Percentiles rank a stretch among this genome's conserved stretches.
Conservation (phyloP, 2,329 filamentous ascomycete genomes). For the Sphaceloma murrayae region DNA sequence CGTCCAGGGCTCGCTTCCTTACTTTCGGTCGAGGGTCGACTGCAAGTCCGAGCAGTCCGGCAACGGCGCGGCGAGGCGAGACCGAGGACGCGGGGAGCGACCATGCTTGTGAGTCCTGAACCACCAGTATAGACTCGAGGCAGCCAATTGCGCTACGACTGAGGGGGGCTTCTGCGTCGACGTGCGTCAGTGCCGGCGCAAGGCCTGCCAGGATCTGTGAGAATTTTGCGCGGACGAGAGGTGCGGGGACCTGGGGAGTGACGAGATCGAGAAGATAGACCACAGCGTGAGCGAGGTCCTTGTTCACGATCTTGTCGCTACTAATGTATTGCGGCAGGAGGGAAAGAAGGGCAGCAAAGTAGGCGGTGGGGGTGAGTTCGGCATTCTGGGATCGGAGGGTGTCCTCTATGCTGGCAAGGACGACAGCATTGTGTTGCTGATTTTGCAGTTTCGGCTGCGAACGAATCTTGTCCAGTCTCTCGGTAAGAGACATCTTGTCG, state of each 20-base stretch:
- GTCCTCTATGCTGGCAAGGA: conserved; percentile 85
- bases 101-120: conserved; percentile 83
- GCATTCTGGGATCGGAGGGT: conserved; percentile 83
- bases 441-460: conserved; percentile 85
- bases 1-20: conserved; percentile 84
- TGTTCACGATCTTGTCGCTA: conserved; percentile 55
- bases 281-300: conserved; percentile 73
- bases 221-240: conserved; percentile 89
- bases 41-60: conserved; percentile 73
- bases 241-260: conserved; percentile 71
- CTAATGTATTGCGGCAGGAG: conserved; percentile 70
- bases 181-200: conserved; percentile 69
- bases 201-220: conserved; percentile 81
- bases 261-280: conserved; percentile 94
- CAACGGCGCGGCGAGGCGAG: conserved; percentile 76
- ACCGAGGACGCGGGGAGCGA: conserved; percentile 73
- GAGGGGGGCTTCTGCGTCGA: conserved; percentile 77
- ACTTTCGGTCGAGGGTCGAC: conserved; percentile 88
- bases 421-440: conserved; percentile 82
- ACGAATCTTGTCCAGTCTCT: conserved; percentile 95
- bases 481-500: conserved; percentile 54
- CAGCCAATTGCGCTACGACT: conserved; percentile 83
- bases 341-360: conserved; percentile 90
- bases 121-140: conserved; percentile 80
- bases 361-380: conserved; percentile 74